These are phyloP conservation scores for Termitomyces sp. DNA, from an alignment of 768 basidiomycete species.

Conservation along the genomic window DNA sequence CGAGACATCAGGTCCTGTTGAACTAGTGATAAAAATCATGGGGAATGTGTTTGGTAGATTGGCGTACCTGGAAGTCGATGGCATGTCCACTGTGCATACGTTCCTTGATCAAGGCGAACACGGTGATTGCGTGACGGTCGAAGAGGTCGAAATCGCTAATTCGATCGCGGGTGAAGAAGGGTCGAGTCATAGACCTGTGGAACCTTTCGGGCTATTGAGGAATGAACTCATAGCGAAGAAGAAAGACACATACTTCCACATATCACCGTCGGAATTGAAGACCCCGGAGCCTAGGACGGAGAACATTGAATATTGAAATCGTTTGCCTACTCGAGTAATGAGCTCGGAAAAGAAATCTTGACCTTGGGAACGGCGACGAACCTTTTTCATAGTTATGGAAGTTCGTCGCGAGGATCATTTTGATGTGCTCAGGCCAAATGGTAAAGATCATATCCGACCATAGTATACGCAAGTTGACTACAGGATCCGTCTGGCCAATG, in stretches of 20 bases:
- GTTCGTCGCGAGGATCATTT: constrained; percentile 50
- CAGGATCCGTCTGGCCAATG: constrained; percentile 31
- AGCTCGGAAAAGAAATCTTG: neutral
- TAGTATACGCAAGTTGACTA: constrained; percentile 39
- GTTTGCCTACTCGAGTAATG: constrained; percentile 25
- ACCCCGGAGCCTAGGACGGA: constrained; percentile 58
- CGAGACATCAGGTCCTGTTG: constrained; percentile 50
- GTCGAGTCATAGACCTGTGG: constrained; percentile 59
- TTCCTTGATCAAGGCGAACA: constrained; percentile 37
- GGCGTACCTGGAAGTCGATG: constrained; percentile 51
- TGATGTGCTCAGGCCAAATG: constrained; percentile 48
- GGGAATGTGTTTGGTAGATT: neutral
- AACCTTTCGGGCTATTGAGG: constrained; percentile 31
- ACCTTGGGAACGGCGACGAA: constrained; percentile 9
- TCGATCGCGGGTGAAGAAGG: constrained; percentile 56
- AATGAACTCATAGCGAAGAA: neutral
- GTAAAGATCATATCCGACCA: constrained; percentile 45
- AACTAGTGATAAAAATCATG: neutral
- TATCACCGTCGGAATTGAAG: constrained; percentile 62
- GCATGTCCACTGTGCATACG: constrained; percentile 45
- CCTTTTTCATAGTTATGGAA: constrained; percentile 60
- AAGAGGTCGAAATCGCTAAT: constrained; percentile 60
- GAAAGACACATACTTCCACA: constrained; percentile 29
- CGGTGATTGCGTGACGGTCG: constrained; percentile 45
- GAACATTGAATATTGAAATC: constrained; percentile 37